Base-by-base conservation (phyloP, 306 rosid species). In the Gynostemma pentaphyllum region DNA sequence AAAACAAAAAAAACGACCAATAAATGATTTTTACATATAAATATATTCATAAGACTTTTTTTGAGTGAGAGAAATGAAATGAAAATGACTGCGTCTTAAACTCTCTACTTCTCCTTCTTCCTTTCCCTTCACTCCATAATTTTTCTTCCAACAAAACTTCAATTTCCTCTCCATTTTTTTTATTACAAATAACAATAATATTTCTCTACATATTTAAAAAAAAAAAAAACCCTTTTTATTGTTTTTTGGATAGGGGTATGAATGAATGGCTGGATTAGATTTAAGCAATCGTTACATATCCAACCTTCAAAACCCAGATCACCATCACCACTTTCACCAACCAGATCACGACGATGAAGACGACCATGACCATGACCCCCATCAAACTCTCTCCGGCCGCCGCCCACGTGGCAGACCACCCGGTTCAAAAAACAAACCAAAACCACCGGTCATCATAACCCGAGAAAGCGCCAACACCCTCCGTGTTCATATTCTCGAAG, bases 391-490 rank as follows among this genome's bases (percentile, higher is more conserved):
- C 10, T 21, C 21, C 2, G 57, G 61, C 9, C 62, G 70, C 1
- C 59, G 70, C 3, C 50, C 62, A 1, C 70, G 70, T 3, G 70
- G 70, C 5, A 48, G 70, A 0, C 70, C 70, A 66, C 62, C 70
- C 4, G 70, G 70, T 18, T 66, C 70, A 1, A 66, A 51, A 10
- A 66, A 66, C 62, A 66, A 66, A 50, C 48, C 49, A 5, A 66
- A 16, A 44, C 70, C 70, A 11, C 70, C 70, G 8, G 70, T 66
- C 0, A 50, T 66, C 34, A 66, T 66, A 9, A 50, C 70, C 3
- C 70, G 70, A 1, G 70, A 66, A 62, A 66, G 70, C 36, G 70
- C 70, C 70, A 66, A 66, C 49, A 66, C 70, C 4, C 61, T 66
- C 0, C 49, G 70, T n/a, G 70, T 52, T 28, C 70, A 66, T 55